A percentile compares a stretch with the other conserved stretches of the same genome.
These are phyloP conservation scores for Dendrobium catenatum DNA, from an alignment of 106 monocot species.

Conservation along the genomic window DNA sequence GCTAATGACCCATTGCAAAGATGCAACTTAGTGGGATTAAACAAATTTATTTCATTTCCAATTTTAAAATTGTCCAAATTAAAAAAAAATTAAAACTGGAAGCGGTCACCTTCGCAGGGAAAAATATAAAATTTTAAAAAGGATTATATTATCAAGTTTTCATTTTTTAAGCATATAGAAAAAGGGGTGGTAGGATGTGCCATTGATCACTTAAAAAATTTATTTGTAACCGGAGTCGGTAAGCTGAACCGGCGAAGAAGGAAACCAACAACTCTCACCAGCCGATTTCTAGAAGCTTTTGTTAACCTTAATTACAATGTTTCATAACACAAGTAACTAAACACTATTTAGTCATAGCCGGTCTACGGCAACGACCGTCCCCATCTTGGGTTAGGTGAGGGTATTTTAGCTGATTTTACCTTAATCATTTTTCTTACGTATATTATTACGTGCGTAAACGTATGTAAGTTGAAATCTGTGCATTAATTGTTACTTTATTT, in stretches of 20 bases:
- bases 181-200: background rate
- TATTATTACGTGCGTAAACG: background rate
- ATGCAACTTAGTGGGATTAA: background rate
- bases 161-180: too few relatives aligned
- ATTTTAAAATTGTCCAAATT: background rate
- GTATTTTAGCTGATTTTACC: background rate
- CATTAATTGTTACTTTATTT: too few relatives aligned
- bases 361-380: background rate
- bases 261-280: slow-evolving; percentile 43
- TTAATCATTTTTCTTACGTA: background rate
- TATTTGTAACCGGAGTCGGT: slow-evolving; percentile 39
- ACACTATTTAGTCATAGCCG: background rate
- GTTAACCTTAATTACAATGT: background rate
- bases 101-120: too few relatives aligned
- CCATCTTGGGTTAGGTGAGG: background rate
- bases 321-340: background rate
- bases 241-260: slow-evolving; percentile 28
- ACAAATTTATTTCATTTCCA: background rate
- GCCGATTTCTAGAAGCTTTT: slow-evolving; percentile 13
- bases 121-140: too few relatives aligned
- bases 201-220: background rate
- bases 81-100: too few relatives aligned
- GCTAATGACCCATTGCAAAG: background rate
- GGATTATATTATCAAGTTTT: too few relatives aligned
- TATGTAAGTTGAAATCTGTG: too few relatives aligned